Percentiles rank a stretch among this genome's conserved stretches.
phyloP scores from a whole-genome alignment of 495 filamentous ascomycete genomes.

The Astrocystis sublimbata region DNA sequence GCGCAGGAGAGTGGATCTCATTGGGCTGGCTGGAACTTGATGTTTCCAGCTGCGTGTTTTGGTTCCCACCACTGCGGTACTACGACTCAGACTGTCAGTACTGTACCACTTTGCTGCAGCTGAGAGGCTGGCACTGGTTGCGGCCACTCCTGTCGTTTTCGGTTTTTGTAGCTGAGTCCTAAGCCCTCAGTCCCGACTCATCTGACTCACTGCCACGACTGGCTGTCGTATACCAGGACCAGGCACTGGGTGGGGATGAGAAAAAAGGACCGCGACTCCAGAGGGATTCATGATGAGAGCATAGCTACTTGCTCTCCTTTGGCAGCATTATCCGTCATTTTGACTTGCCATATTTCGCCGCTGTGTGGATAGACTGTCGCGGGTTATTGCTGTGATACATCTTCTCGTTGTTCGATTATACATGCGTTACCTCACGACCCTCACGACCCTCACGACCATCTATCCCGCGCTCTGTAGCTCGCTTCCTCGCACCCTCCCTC shows the following conservation, averaged over 20 bases:
- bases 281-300: background rate
- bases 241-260: background rate
- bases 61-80: background rate
- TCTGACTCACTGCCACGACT: slow-evolving; percentile 5
- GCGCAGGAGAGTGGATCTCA: background rate
- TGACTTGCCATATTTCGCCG: slow-evolving; percentile 4
- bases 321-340: slow-evolving; percentile 10
- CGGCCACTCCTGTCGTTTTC: slow-evolving; percentile 1
- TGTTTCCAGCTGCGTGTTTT: slow-evolving; percentile 6
- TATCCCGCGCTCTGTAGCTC: slow-evolving; percentile 13
- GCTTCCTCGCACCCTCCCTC: background rate
- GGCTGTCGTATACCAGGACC: background rate
- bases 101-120: slow-evolving; percentile 1
- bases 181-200: background rate
- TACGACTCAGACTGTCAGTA: background rate
- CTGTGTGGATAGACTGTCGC: background rate
- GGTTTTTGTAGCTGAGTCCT: slow-evolving; percentile 4
- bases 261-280: background rate
- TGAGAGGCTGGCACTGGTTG: slow-evolving; percentile 6
- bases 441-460: slow-evolving; percentile 21
- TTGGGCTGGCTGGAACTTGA: slow-evolving; percentile 1
- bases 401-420: background rate
- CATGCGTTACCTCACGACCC: slow-evolving; percentile 25
- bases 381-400: background rate
- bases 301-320: background rate